Evolutionary conservation across 305 asterid species (phyloP).

Genomic region (Fraxinus baroniana): DNA sequence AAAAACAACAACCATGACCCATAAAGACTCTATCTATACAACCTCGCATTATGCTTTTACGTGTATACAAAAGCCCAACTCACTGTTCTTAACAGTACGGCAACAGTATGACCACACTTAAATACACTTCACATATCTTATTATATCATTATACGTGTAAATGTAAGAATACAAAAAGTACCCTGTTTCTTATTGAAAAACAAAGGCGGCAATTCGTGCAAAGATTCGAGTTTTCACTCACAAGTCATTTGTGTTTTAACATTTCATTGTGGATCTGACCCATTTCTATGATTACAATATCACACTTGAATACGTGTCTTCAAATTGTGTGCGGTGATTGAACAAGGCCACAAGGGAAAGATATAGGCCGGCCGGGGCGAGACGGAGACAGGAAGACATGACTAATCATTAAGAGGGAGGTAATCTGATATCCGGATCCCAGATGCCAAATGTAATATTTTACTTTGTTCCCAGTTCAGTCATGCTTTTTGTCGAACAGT

Average conservation of each 20-base stretch:
- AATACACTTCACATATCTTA: neutral
- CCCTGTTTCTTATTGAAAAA: neutral
- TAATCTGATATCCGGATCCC: neutral
- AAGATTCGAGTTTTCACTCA: conserved; percentile 37
- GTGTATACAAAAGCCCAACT: conserved; percentile 28
- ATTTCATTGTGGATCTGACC: conserved; percentile 23
- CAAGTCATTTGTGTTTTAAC: conserved; percentile 13
- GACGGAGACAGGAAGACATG: conserved; percentile 53
- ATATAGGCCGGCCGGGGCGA: conserved; percentile 37
- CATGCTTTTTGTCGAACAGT: conserved; percentile 58
- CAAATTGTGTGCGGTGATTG: conserved; percentile 1
- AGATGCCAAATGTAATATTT: neutral
- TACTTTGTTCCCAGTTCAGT: conserved; percentile 19
- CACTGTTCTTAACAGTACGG: conserved; percentile 23
- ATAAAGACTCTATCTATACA: conserved; percentile 46
- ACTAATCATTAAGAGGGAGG: conserved; percentile 40
- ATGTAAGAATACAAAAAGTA: neutral
- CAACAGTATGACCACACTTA: conserved; percentile 37
- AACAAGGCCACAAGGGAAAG: neutral
- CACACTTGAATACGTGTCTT: neutral
- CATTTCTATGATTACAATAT: neutral
- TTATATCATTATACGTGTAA: neutral
- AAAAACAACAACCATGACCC: conserved; percentile 36
- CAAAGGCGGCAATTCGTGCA: conserved; percentile 26
- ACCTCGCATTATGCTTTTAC: conserved; percentile 28